Base-by-base conservation (phyloP, 805 yeast species). In the Priceomyces fermenticarens region DNA sequence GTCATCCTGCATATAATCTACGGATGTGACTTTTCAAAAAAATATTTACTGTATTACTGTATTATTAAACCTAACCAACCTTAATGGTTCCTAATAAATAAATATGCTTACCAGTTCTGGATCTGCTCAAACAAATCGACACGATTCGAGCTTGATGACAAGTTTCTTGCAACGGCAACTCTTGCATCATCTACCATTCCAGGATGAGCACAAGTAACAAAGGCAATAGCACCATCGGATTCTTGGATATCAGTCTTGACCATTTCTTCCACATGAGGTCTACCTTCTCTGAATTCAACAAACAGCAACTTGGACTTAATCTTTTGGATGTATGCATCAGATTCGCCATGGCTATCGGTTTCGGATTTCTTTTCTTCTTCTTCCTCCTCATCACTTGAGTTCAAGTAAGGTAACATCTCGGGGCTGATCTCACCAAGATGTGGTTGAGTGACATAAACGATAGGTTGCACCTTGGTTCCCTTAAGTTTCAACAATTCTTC, bases 201-300 rank as follows among this genome's bases (percentile, higher is more conserved):
- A 20, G 70, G 64, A 54, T 74, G 77, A 16, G 77, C 78, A 62
- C 82, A 77, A 3, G 72, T 65, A 40, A 70, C 72, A 46, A 77
- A 57, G 1, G 75, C 80, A 38, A 71, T 47, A 4, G 75, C 52
- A 7, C 76, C 75, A 11, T 47, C 43, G 13, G 70, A 48, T 30
- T 60, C 64, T 2, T 32, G 40, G 10, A 76, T 57, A 42, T 73
- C 80, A 8, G 52, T 40, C 4, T 46, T 45, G 11, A 77, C 57
- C 13, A 75, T 17, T 13, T 49, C 55, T 1, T 54, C 52, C 26
- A 71, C 45, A 39, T 68, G 48, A 11, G 78, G 72, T 56, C 80
- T 65, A 28, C 76, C 77, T 32, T 59, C 65, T 45, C 67, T 57
- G 53, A 77, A 69, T 40, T 69, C 74, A 30, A 73, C 52, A 36